These are phyloP conservation scores for Calonectria fujianensis DNA, from an alignment of 2,329 filamentous ascomycete genomes.

Conservation along the genomic window DNA sequence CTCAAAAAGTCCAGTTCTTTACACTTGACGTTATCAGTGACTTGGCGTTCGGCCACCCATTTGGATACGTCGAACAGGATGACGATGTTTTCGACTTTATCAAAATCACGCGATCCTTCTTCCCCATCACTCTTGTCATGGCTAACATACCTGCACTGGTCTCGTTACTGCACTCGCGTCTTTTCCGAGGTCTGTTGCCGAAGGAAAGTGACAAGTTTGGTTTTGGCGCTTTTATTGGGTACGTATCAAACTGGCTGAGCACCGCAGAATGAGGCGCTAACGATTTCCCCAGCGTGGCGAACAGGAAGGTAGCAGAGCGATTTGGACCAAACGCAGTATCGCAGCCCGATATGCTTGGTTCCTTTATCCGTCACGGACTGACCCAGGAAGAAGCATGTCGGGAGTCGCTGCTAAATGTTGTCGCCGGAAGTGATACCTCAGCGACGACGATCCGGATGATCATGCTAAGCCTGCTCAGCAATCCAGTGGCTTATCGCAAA, in stretches of 20 bases:
- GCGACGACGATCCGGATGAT: conserved; percentile 15
- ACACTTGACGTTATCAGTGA: conserved; percentile 16
- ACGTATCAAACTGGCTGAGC: not conserved
- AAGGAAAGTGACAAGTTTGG: conserved; percentile 22
- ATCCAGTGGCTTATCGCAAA: conserved; percentile 6
- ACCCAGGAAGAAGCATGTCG: conserved; percentile 7
- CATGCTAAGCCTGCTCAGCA: conserved; percentile 12
- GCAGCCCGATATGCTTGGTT: conserved; percentile 12
- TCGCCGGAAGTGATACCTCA: conserved; percentile 13
- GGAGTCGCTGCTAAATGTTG: conserved; percentile 15
- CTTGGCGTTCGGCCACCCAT: not conserved
- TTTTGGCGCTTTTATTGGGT: conserved; percentile 14
- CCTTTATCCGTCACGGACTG: not conserved
- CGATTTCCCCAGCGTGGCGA: not conserved
- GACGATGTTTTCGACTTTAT: conserved; percentile 21
- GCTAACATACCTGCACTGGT: not conserved
- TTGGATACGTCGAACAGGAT: conserved; percentile 13
- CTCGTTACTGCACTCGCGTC: not conserved
- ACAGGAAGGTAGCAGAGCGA: conserved; percentile 11
- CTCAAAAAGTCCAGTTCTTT: conserved; percentile 13
- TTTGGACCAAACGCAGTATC: conserved; percentile 13
- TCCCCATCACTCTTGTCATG: conserved; percentile 13
- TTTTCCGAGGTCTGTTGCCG: conserved; percentile 3
- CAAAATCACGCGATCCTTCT: conserved; percentile 11
- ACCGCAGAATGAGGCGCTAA: not conserved